Evolutionary conservation across 768 basidiomycete species (phyloP), one percentile per base, ranked within the genome.

Genomic region (Suillus discolor): DNA sequence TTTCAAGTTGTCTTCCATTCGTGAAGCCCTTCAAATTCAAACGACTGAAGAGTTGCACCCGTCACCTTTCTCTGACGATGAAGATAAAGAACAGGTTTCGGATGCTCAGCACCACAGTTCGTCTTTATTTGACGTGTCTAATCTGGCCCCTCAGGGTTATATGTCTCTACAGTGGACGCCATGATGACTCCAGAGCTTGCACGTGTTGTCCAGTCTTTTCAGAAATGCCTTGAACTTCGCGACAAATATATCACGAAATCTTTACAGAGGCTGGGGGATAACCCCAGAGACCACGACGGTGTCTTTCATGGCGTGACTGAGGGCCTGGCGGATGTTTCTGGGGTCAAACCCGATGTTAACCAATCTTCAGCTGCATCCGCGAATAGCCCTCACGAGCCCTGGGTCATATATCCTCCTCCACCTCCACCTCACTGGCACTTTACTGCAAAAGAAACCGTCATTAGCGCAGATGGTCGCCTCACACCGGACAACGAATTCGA

Each of bases 391-490:
- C 80, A 84, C 69, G 71, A 85, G 44, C 80, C 86, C 5, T 99
- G 97, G 97, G 86, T 84, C 62, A 91, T 98, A 69, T 97, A 97
- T 70, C 97, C 97, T 0, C 84, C 82, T 13, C 96, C 97, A 6
- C 97, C 97, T 0, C 93, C 94, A 4, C 97, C 96, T 0, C 96
- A 96, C 71, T 99, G 97, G 97, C 94, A 94, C 72, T 96, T 92
- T 89, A 84, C 80, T 47, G 80, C 85, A 57, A 79, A 85, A 59
- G 75, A 83, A 28, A 78, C 80, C 13, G 79, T 79, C 9, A 79
- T 84, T 41, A 85, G 82, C 65, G 69, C 79, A 12, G 83, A 82
- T 60, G 78, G 39, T 63, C 70, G 28, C 62, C 66, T 69, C 61
- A 62, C 72, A 47, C 64, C 70, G 49, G 72, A 68, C 47, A 64